These are phyloP conservation scores for Psophocarpus tetragonolobus DNA, from an alignment of 306 rosid species.

Conservation along the genomic window DNA sequence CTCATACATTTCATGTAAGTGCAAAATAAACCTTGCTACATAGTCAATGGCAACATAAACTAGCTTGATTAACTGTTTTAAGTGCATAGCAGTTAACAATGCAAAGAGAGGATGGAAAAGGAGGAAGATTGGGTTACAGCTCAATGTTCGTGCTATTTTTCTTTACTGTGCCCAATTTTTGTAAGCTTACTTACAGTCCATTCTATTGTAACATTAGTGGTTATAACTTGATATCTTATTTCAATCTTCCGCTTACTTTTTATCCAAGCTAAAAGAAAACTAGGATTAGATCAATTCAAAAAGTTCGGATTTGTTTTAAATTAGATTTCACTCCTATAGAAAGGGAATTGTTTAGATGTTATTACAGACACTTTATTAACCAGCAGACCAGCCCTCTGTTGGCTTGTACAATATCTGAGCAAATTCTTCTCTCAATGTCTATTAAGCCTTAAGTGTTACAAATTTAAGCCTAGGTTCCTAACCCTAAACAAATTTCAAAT, in stretches of 20 bases:
- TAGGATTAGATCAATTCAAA: background rate
- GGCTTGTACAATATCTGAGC: background rate
- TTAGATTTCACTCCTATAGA: background rate
- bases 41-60: slow-evolving; percentile 6
- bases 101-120: background rate
- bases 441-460: background rate
- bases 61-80: background rate
- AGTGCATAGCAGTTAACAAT: background rate
- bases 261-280: background rate
- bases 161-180: background rate
- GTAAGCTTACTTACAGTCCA: background rate
- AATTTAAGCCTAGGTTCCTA: background rate
- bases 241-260: background rate
- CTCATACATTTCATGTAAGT: background rate
- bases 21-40: background rate
- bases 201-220: background rate
- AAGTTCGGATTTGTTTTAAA: slow-evolving; percentile 1
- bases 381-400: background rate
- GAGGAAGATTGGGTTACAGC: background rate
- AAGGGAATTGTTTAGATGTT: background rate
- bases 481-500: background rate
- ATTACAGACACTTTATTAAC: background rate
- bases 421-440: slow-evolving; percentile 13
- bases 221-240: background rate
- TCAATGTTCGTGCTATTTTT: background rate